Base-by-base conservation (phyloP, 805 yeast genomes). In the Pichia gijzeniarum region DNA sequence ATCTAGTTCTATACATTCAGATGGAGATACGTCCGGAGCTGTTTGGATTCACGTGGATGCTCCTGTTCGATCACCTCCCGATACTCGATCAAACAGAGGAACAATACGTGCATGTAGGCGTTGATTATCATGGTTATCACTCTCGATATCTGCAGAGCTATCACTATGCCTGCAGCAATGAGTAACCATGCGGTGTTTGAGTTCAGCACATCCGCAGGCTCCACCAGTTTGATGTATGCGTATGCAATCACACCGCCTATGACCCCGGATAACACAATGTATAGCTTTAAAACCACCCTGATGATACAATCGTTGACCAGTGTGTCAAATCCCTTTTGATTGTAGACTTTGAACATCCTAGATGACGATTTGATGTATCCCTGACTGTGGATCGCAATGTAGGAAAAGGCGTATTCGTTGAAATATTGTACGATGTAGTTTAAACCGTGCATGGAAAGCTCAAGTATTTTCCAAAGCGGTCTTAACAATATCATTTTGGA, bases 391-490 rank as follows among this genome's bases (percentile, higher is more conserved):
- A 90, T 71, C 0, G 96, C 93, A 59, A 90, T 73, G 58, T 80
- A 85, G 28, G 93, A 80, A 61, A 82, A 85, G 3, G 96, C 93
- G 61, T 90, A 90, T 58, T 83, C 89, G 64, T 90, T 88, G 69
- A 90, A 48, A 47, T 54, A 43, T 47, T 53, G 43, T 12, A 50
- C 20, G 2, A 42, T 14, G 31, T 38, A 41, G 20, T 46, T 44
- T 5, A 46, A 21, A 17, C 40, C 16, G 19, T 25, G 1, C 8
- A 48, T 17, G 5, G 35, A 8, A 8, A 37, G 7, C 16, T 46
- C 43, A 16, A 48, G 6, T 4, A 44, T 5, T 14, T 37, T 41
- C 41, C 47, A 31, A 12, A 46, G 2, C 10, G 44, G 21, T 5
- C 22, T 39, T 2, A 44, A 12, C 4, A 51, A 3, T 2, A 36